These are phyloP conservation scores for Pleomassaria siparia DNA, from an alignment of 2,329 filamentous ascomycete species.

Conservation along the genomic window DNA sequence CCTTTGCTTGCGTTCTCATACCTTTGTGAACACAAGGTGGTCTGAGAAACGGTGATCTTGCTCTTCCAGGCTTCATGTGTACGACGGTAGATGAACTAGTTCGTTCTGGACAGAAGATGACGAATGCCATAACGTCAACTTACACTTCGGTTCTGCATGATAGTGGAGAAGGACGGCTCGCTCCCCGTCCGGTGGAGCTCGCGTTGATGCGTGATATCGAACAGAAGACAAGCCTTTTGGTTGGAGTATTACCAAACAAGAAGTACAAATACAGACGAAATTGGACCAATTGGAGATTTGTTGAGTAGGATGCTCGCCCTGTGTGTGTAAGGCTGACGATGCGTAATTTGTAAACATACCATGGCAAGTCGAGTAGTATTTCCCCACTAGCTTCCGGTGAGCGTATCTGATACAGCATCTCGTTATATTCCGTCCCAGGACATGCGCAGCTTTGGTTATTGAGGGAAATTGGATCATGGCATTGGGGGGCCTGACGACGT, in stretches of 20 bases:
- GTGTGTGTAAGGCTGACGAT: conserved; percentile 14
- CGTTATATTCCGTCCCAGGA: conserved; percentile 2
- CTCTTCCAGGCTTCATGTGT: neutral
- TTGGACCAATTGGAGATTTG: conserved; percentile 8
- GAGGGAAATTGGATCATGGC: neutral
- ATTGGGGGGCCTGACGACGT: conserved; percentile 14
- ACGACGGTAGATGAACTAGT: neutral
- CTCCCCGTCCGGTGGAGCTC: conserved; percentile 14
- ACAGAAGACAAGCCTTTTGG: conserved; percentile 1
- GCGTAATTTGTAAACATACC: neutral
- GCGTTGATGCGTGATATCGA: conserved; percentile 1
- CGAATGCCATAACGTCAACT: neutral
- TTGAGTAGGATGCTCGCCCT: conserved; percentile 6
- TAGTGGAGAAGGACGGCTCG: conserved; percentile 8
- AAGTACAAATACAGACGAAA: conserved; percentile 5
- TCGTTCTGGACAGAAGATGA: neutral
- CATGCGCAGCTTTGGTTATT: conserved; percentile 7
- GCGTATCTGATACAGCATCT: conserved; percentile 2
- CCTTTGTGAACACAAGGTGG: too few relatives aligned
- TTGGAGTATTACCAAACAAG: conserved; percentile 6
- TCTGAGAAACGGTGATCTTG: neutral
- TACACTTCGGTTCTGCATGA: neutral
- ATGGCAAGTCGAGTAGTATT: neutral
- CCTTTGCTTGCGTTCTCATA: neutral
- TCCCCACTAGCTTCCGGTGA: conserved; percentile 14